Percentiles rank a stretch among this genome's conserved stretches.
These are phyloP conservation scores for Dinochytrium kinnereticum DNA, from an alignment of 371 early-diverging fungal species.

Conservation along the genomic window DNA sequence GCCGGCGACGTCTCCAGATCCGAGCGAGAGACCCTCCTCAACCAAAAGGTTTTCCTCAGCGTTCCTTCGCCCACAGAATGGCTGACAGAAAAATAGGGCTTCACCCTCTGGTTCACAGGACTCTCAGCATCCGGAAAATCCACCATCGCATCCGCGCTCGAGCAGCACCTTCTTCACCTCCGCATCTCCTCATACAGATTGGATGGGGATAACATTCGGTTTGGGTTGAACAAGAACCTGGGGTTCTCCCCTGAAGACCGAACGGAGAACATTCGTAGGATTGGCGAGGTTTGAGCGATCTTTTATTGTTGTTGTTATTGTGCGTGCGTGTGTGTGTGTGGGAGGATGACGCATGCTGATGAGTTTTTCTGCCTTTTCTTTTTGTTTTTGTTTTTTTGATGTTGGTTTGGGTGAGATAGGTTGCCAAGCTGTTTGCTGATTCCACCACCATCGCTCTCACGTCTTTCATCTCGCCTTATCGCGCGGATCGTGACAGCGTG, in stretches of 20 bases:
- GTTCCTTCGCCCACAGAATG: neutral
- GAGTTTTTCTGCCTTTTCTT: neutral
- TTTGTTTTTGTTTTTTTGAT: conserved; percentile 4
- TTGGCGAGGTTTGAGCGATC: conserved; percentile 72
- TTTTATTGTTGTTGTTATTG: neutral
- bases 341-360: neutral
- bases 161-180: conserved; percentile 79
- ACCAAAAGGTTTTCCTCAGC: conserved; percentile 64
- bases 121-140: conserved; percentile 95
- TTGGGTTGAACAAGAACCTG: conserved; percentile 92
- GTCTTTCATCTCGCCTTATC: conserved; percentile 90
- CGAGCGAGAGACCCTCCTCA: conserved; percentile 74
- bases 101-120: conserved; percentile 93
- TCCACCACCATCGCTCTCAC: conserved; percentile 81
- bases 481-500: conserved; percentile 80
- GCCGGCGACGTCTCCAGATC: conserved; percentile 73
- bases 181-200: conserved; percentile 82
- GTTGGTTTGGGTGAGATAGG: conserved; percentile 20
- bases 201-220: conserved; percentile 95
- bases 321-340: neutral
- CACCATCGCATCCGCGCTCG: conserved; percentile 87
- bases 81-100: too few relatives aligned
- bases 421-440: conserved; percentile 90
- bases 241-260: conserved; percentile 88
- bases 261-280: conserved; percentile 91